Conservation (phyloP, 75 land plant species). For the Azolla pinnata region DNA sequence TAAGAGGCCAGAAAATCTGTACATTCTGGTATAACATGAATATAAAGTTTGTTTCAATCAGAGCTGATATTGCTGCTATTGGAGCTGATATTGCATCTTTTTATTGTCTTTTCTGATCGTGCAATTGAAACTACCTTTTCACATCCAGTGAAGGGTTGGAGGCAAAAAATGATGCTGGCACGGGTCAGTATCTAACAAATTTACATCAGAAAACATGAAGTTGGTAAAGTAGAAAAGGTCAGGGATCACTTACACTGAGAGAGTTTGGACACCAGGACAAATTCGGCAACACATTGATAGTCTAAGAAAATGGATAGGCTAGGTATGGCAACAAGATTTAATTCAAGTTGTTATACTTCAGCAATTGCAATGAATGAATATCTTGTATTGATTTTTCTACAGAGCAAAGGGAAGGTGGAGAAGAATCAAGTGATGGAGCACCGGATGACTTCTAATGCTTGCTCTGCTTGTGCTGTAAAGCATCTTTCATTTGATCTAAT, state of each 20-base stretch:
- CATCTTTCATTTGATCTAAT: constrained; percentile 91
- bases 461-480: constrained; percentile 88
- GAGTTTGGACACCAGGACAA: constrained; percentile 88
- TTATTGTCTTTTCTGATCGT: no score
- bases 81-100: no score
- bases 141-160: no score
- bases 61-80: no score
- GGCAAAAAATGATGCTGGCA: no score
- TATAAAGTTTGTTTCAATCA: no score
- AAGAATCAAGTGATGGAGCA: constrained; percentile 89
- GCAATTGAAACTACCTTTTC: no score
- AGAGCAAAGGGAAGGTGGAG: constrained; percentile 94
- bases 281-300: constrained; percentile 75
- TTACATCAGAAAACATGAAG: no score
- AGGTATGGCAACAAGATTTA: constrained; percentile 34
- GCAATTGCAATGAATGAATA: neutral
- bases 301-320: constrained; percentile 89
- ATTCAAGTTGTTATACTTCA: no score
- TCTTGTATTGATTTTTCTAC: constrained; percentile 9
- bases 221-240: constrained; percentile 74
- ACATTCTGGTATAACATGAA: no score
- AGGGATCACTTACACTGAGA: constrained; percentile 84
- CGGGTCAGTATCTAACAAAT: no score
- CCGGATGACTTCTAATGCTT: constrained; percentile 78
- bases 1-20: no score